These are phyloP conservation scores for Corrigiola litoralis DNA, from an alignment of 179 eudicot species.

Conservation along the genomic window DNA sequence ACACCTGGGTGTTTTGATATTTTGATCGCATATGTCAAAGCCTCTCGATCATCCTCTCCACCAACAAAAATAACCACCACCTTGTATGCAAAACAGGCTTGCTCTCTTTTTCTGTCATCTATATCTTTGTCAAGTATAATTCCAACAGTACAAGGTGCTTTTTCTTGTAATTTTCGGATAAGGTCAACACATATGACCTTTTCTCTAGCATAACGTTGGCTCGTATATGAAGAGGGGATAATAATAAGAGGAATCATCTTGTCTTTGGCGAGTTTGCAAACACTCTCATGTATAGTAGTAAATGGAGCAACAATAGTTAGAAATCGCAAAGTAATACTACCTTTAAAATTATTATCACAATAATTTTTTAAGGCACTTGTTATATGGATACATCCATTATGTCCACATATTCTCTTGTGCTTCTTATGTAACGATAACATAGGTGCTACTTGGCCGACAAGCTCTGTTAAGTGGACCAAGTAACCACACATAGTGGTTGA, in stretches of 20 bases:
- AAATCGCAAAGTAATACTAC: slow-evolving; percentile 22
- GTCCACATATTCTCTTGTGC: slow-evolving; percentile 22
- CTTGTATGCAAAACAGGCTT: neutral
- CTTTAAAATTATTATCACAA: slow-evolving; percentile 15
- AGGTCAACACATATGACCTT: neutral
- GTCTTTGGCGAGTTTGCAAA: slow-evolving; percentile 39
- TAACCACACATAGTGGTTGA: slow-evolving; percentile 28
- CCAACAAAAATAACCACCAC: slow-evolving; percentile 24
- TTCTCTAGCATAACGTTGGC: neutral
- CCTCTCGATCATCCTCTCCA: slow-evolving; percentile 32
- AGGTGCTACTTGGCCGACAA: slow-evolving; percentile 39
- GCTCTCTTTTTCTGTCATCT: neutral
- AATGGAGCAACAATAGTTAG: slow-evolving; percentile 42
- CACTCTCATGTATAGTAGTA: slow-evolving; percentile 31
- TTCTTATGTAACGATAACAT: slow-evolving; percentile 30
- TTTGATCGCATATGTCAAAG: slow-evolving; percentile 22
- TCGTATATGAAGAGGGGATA: slow-evolving; percentile 30
- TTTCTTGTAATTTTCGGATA: slow-evolving; percentile 17
- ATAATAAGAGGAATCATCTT: slow-evolving; percentile 34
- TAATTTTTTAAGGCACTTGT: slow-evolving; percentile 31
- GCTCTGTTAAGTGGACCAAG: slow-evolving; percentile 42
- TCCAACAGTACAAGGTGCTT: slow-evolving; percentile 26
- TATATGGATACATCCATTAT: slow-evolving; percentile 42
- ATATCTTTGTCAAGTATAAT: slow-evolving; percentile 19
- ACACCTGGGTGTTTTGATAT: slow-evolving; percentile 23